These are phyloP conservation scores for Botrytis hyacinthi DNA, from an alignment of 2,329 filamentous ascomycete genomes.

Conservation along the genomic window DNA sequence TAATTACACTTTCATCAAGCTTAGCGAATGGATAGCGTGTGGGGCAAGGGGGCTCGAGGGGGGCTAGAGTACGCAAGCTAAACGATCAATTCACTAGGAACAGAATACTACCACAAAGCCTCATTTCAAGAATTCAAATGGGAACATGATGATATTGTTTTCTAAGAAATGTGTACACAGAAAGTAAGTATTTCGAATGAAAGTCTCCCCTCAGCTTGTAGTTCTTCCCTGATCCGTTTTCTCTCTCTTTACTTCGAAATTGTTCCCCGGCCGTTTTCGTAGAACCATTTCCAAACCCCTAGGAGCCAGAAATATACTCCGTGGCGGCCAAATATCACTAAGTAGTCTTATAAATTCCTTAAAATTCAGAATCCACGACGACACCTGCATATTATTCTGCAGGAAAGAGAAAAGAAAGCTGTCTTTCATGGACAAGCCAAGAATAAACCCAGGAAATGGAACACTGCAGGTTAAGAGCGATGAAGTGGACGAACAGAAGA, in stretches of 20 bases:
- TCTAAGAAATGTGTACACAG: background rate
- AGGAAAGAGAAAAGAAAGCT: too few relatives aligned
- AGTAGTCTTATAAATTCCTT: too few relatives aligned
- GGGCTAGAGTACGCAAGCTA: background rate
- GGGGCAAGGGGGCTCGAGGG: background rate
- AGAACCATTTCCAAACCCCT: too few relatives aligned
- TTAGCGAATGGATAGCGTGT: background rate
- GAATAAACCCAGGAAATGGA: too few relatives aligned
- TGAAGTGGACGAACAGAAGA: too few relatives aligned
- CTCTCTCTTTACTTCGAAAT: background rate
- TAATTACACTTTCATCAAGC: background rate
- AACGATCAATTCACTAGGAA: background rate
- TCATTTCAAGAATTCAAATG: fast-evolving
- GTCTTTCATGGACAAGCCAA: too few relatives aligned
- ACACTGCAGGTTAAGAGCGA: too few relatives aligned
- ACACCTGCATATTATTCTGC: too few relatives aligned
- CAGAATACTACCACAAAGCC: background rate
- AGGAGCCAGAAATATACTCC: too few relatives aligned
- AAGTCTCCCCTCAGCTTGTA: background rate
- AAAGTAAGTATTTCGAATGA: background rate
- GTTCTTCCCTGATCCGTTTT: background rate
- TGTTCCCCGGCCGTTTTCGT: too few relatives aligned
- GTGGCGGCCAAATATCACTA: too few relatives aligned
- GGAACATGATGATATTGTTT: background rate
- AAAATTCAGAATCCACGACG: too few relatives aligned